Conservation (phyloP, 2,329 filamentous ascomycete species). For the Cylindrodendrum hubeiense region DNA sequence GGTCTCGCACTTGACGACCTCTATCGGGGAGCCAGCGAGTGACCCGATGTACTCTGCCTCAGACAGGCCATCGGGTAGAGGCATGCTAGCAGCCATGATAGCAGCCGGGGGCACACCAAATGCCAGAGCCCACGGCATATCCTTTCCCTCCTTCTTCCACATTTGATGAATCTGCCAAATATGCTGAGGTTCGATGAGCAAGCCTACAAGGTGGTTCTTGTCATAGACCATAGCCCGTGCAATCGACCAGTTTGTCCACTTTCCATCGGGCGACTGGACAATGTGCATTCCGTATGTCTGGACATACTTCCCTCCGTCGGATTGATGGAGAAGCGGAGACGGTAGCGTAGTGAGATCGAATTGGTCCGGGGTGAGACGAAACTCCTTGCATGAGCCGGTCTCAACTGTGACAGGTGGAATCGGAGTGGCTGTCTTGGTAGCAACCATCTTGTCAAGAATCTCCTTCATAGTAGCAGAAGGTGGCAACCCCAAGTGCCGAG, state of each 20-base stretch:
- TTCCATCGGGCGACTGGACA: conserved; percentile 58
- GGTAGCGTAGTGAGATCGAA: conserved; percentile 54
- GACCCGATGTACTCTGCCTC: conserved; percentile 63
- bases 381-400: conserved; percentile 34
- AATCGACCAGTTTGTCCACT: conserved; percentile 64
- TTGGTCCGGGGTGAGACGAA: conserved; percentile 23
- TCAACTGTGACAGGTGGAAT: conserved; percentile 50
- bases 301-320: conserved; percentile 63
- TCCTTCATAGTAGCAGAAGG: conserved; percentile 40
- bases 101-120: conserved; percentile 65
- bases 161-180: conserved; percentile 59
- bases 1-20: conserved; percentile 65
- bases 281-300: conserved; percentile 65
- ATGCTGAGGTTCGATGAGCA: conserved; percentile 60
- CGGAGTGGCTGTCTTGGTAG: conserved; percentile 47
- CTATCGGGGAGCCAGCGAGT: conserved; percentile 57
- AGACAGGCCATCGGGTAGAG: conserved; percentile 60
- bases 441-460: conserved; percentile 56
- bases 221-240: conserved; percentile 61
- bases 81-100: conserved; percentile 62
- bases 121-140: conserved; percentile 61
- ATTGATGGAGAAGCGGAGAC: conserved; percentile 55
- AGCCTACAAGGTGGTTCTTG: conserved; percentile 54
- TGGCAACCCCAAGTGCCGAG: conserved; percentile 56
- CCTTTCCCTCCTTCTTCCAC: conserved; percentile 59